Conservation (phyloP, 2,329 filamentous ascomycete genomes). For the Epichloe uncinata region DNA sequence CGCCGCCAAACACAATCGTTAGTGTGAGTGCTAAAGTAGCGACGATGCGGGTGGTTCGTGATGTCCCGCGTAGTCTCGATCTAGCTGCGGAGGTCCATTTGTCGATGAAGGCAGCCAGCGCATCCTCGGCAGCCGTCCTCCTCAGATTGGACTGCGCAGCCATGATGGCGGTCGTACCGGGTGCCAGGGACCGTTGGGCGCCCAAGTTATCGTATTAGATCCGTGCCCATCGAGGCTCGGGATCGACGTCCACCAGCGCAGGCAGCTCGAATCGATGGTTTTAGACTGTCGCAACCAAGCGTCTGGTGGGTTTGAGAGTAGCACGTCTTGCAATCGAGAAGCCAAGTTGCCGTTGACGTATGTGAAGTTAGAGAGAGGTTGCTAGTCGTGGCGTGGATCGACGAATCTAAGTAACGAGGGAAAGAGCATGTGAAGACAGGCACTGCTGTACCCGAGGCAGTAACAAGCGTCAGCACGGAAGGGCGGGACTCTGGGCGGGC, state of each 20-base stretch:
- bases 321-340: background rate
- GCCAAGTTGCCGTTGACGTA: background rate
- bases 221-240: background rate
- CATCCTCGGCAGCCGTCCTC: slow-evolving; percentile 49
- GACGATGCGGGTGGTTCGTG: slow-evolving; percentile 58
- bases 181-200: background rate
- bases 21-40: slow-evolving; percentile 63
- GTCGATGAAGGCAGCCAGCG: slow-evolving; percentile 49
- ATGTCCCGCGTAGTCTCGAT: slow-evolving; percentile 46
- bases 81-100: slow-evolving; percentile 43
- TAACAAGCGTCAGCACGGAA: background rate
- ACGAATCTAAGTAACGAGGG: background rate
- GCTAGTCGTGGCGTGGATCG: background rate
- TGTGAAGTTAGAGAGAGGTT: background rate
- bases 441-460: slow-evolving; percentile 2
- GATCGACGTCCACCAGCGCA: background rate
- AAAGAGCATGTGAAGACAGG: slow-evolving; percentile 4
- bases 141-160: slow-evolving; percentile 77
- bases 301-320: background rate
- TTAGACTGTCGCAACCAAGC: background rate
- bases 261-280: background rate
- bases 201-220: background rate
- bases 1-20: slow-evolving; percentile 66
- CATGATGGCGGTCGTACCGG: slow-evolving; percentile 37
- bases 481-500: too few species aligned